Base-by-base conservation (phyloP, 2,329 filamentous ascomycete genomes). In the Penicillium sp. region DNA sequence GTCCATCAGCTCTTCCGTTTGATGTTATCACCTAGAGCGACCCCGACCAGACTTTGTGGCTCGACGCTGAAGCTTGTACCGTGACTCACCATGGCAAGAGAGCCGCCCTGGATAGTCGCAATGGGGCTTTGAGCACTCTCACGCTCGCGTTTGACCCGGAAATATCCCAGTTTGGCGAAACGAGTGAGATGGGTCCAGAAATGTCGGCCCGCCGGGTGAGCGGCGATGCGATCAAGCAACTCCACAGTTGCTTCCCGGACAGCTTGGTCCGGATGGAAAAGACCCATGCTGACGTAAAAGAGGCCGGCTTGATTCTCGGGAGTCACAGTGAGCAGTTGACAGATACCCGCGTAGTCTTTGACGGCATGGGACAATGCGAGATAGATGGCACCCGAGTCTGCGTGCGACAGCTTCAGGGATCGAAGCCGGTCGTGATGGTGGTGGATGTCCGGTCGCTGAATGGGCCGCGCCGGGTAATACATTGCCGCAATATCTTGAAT, bases 351-450 rank as follows among this genome's bases (percentile, higher is more conserved):
- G 64, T 94, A 93, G 25, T 84, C 82, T 58, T 85, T 83, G 37
- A 90, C 85, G 54, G 84, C 82, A 60, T 83, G 82, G 11, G 85
- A 76, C 18, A 98, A 79, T 1, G 89, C 85, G 18, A 93, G 73
- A 64, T 96, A 98, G 37, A 98, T 86, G 43, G 90, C 86, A 12
- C 83, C 86, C 46, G 86, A 86, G 54, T 91, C 86, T 4, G 82
- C 73, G 3, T 88, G 82, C 1, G 81, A 83, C 1, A 97, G 77
- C 47, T 89, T 87, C 52, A 95, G 80, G 50, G 86, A 85, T 24
- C 90, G 84, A 5, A 98, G 77, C 7, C 90, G 88, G 69, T 97
- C 91, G 66, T 96, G 89, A 66, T 96, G 85, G 68, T 97, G 90
- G 58, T 90, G 84, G 8, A 98, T 74, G 65, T 98, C 93, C 26